phyloP scores from a whole-genome alignment of 2,329 filamentous ascomycete species.

The Trichophyton mentagrophytes region DNA sequence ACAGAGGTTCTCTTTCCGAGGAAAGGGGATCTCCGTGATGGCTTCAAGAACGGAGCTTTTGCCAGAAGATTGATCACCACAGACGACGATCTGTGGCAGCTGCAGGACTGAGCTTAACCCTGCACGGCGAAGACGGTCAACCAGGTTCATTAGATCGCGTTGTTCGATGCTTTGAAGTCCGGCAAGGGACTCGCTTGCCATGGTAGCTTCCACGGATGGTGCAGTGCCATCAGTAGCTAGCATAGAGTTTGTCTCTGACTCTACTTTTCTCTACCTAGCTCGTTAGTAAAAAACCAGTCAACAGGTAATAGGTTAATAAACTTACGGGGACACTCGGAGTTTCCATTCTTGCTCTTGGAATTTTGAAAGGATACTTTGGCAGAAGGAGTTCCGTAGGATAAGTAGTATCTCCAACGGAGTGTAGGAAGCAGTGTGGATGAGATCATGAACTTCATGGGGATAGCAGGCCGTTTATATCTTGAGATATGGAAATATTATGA shows the following conservation, averaged over 20 bases:
- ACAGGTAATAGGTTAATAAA: too few species aligned
- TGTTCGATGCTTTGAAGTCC: conserved; percentile 26
- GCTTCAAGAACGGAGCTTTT: conserved; percentile 23
- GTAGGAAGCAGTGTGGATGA: too few species aligned
- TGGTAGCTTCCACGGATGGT: neutral
- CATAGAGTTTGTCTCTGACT: neutral
- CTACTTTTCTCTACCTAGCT: neutral
- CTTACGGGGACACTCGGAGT: too few species aligned
- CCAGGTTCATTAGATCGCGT: conserved; percentile 39
- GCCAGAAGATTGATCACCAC: conserved; percentile 22
- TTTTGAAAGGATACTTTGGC: too few species aligned
- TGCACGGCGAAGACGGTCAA: conserved; percentile 40
- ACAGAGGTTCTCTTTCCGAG: conserved; percentile 19
- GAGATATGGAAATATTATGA: too few species aligned
- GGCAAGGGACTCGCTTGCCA: neutral
- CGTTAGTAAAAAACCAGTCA: too few species aligned
- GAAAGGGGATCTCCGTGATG: conserved; percentile 20
- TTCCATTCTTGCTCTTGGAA: too few species aligned
- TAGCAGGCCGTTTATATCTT: too few species aligned
- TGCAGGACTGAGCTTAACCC: conserved; percentile 38
- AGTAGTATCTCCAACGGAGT: too few species aligned
- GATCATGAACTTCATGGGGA: too few species aligned
- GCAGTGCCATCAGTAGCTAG: neutral
- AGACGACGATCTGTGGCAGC: conserved; percentile 21
- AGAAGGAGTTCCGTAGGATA: too few species aligned